Percentiles rank a stretch among this genome's conserved stretches.
These are phyloP conservation scores for Penicillium corylophilum DNA, from an alignment of 2,329 filamentous ascomycete genomes.

Conservation along the genomic window DNA sequence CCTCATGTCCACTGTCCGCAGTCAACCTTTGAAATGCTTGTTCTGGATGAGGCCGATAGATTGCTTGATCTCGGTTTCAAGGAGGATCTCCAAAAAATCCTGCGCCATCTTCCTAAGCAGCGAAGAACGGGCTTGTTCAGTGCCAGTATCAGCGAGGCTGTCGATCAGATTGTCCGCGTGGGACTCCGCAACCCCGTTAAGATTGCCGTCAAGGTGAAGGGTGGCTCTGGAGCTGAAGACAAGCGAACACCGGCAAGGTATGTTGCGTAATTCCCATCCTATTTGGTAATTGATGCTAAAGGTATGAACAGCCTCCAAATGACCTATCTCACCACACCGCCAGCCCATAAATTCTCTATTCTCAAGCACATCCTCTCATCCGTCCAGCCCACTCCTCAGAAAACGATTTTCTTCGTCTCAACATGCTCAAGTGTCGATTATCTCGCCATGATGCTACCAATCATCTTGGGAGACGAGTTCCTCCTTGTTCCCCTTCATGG, in stretches of 20 bases:
- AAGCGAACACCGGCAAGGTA: conserved; percentile 78
- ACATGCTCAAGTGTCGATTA: conserved; percentile 96
- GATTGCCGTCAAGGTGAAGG: conserved; percentile 89
- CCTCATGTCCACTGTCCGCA: conserved; percentile 84
- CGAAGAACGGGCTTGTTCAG: conserved; percentile 90
- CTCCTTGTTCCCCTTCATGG: conserved; percentile 81
- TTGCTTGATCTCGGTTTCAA: conserved; percentile 93
- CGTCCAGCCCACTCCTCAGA: conserved; percentile 72
- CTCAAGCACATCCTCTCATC: conserved; percentile 68
- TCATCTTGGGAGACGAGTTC: conserved; percentile 67
- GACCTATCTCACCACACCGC: conserved; percentile 73
- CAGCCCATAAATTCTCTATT: conserved; percentile 77
- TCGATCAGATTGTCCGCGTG: conserved; percentile 87
- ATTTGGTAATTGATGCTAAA: conserved; percentile 14
- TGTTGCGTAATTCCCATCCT: not conserved
- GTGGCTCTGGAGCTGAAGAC: conserved; percentile 70
- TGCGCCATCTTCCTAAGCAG: conserved; percentile 85
- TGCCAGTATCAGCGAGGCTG: conserved; percentile 91
- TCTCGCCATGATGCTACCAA: conserved; percentile 76
- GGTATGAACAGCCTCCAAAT: conserved; percentile 67
- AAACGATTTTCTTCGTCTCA: conserved; percentile 87
- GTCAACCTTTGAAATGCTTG: conserved; percentile 85
- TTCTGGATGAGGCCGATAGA: conserved; percentile 92
- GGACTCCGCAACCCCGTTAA: conserved; percentile 93
- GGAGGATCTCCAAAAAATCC: conserved; percentile 80